Evolutionary conservation across 1,284 basidiomycete genomes (phyloP).

Genomic region (Hymenochaete sp.): DNA sequence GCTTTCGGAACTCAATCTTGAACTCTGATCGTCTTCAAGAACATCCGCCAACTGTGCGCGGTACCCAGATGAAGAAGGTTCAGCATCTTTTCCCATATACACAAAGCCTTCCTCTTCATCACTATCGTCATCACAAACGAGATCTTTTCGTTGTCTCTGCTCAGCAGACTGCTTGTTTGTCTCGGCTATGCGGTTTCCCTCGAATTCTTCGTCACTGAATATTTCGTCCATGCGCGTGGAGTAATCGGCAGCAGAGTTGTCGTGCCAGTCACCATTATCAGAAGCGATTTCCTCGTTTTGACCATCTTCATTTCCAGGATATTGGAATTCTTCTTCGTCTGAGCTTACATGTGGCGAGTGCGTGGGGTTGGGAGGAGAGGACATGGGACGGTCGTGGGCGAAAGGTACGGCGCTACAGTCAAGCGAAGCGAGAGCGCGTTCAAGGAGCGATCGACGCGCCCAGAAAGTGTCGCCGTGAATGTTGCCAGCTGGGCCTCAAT

Average conservation of each 20-base stretch:
- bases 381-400: not conserved
- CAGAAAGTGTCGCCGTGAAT: no score
- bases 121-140: slow-evolving; percentile 35
- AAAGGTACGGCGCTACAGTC: no score
- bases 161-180: slow-evolving; percentile 18
- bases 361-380: not conserved
- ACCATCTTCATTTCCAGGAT: no score
- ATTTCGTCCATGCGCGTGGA: slow-evolving; percentile 67
- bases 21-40: slow-evolving; percentile 61
- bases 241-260: slow-evolving; percentile 35
- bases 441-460: no score
- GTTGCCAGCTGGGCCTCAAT: no score
- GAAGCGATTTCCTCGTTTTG: no score
- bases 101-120: slow-evolving; percentile 57
- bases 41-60: slow-evolving; percentile 64
- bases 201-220: slow-evolving; percentile 47
- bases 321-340: slow-evolving; percentile 9
- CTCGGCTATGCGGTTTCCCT: slow-evolving; percentile 32
- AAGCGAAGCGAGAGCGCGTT: no score
- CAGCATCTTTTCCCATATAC: slow-evolving; percentile 62
- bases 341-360: not conserved
- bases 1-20: no score
- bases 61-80: slow-evolving; percentile 36
- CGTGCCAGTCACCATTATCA: slow-evolving; percentile 25
- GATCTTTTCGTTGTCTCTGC: slow-evolving; percentile 21